Percentiles rank a stretch among this genome's conserved stretches.
phyloP scores from a whole-genome alignment of 805 yeast genomes.

The Candida arabinofermentans region DNA sequence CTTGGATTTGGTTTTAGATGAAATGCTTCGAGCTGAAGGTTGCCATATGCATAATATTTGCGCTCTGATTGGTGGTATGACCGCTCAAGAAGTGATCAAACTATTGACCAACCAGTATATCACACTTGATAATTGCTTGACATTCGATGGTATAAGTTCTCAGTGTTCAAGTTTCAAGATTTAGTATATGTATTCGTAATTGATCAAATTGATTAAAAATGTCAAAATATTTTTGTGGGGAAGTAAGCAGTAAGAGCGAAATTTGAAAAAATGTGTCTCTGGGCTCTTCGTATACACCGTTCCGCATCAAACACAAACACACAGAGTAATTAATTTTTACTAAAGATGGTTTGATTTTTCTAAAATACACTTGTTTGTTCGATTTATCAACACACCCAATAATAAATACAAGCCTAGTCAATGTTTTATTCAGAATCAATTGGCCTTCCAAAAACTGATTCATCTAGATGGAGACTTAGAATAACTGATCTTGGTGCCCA shows the following conservation, averaged over 20 bases:
- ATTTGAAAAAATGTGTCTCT: no score
- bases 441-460: conserved; percentile 67
- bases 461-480: conserved; percentile 66
- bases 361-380: no score
- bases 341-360: no score
- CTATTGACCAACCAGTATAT: conserved; percentile 72
- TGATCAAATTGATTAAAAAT: background rate
- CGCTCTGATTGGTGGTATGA: conserved; percentile 79
- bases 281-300: background rate
- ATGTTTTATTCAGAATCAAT: conserved; percentile 66
- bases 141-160: conserved; percentile 69
- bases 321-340: no score
- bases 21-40: conserved; percentile 39
- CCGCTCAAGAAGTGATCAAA: conserved; percentile 80
- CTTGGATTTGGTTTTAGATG: conserved; percentile 36
- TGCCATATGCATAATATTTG: conserved; percentile 53
- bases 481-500: conserved; percentile 73
- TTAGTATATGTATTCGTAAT: conserved; percentile 1
- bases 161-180: conserved; percentile 34
- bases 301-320: no score
- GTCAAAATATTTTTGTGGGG: no score
- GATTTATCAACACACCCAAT: no score
- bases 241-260: no score
- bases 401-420: no score
- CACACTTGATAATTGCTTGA: conserved; percentile 66